Base-by-base conservation (phyloP, 768 basidiomycete species). In the Roridomyces roridus region DNA sequence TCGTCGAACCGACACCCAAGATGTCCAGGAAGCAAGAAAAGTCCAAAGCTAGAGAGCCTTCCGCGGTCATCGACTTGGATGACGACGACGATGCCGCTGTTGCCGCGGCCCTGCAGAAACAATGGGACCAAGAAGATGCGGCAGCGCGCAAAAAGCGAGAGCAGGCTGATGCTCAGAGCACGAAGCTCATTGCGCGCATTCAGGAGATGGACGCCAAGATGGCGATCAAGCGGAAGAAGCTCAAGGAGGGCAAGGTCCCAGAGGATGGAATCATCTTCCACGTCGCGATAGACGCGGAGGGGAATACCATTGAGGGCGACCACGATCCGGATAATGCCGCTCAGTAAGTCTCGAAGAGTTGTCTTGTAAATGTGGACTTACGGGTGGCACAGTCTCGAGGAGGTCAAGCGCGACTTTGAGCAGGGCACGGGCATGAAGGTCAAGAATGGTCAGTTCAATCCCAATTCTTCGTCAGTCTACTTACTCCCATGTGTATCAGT, bases 311-410 rank as follows among this genome's bases (percentile, higher is more conserved):
- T 10, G 57, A 59, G 42, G 57, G 57, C 21, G 57, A 53, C 28
- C 51, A 59, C 25, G 57, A 59, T 25, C 57, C 57, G 11, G 57
- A 59, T 31, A 59, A 59, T 39, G 57, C 57, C 0, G 57, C 51
- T 6, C 57, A 49, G 57, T 59, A 5, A 21, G 51, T 31, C 9
- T 34, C 17, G 34, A 28, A 11, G 20, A 35, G n/a, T n/a, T n/a
- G n/a, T n/a, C n/a, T n/a, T 35, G 17, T 10, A 35, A 35, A 35
- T 35, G 34, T 35, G 9, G 34, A 35, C 17, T 10, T n/a, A 4
- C 10, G 2, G n/a, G 18, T 44, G 4, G 15, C 26, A 5, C 34
- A 59, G 57, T 41, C 36, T 59, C 12, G 57, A 53, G 11, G 5
- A 43, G 17, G 57, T 59, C 46, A 59, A 59, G 37, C 46, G 24